These are phyloP conservation scores for Colletotrichum noveboracense DNA, from an alignment of 2,329 filamentous ascomycete species.

Conservation along the genomic window DNA sequence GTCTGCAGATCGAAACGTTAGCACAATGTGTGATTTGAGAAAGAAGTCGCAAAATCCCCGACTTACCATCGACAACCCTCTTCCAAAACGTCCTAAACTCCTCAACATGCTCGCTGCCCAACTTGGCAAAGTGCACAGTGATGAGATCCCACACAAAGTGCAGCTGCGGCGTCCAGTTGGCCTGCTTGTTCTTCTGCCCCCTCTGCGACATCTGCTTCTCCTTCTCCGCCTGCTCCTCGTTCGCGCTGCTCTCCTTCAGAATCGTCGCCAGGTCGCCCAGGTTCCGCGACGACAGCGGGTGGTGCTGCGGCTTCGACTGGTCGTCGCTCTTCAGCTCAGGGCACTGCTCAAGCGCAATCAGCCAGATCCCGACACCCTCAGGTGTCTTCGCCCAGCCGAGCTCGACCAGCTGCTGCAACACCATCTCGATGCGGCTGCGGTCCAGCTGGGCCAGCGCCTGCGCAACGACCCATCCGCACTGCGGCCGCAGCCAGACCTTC, in stretches of 20 bases:
- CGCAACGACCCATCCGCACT: constrained; percentile 84
- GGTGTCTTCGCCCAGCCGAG: constrained; percentile 79
- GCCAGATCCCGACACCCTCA: constrained; percentile 89
- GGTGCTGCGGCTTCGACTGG: constrained; percentile 76
- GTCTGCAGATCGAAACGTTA: constrained; percentile 52
- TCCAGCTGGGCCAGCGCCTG: constrained; percentile 71
- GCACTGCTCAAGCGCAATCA: constrained; percentile 70
- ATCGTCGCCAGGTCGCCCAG: constrained; percentile 74
- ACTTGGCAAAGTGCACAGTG: constrained; percentile 57
- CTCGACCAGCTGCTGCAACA: constrained; percentile 65
- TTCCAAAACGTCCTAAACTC: constrained; percentile 83
- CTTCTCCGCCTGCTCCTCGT: constrained; percentile 51
- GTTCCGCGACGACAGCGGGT: constrained; percentile 75
- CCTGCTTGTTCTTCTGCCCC: constrained; percentile 59
- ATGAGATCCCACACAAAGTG: constrained; percentile 90
- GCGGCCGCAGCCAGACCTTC: constrained; percentile 88
- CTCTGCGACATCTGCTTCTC: constrained; percentile 33
- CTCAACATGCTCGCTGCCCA: constrained; percentile 39
- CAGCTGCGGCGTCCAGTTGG: constrained; percentile 79
- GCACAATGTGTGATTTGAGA: neutral
- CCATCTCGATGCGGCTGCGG: constrained; percentile 48
- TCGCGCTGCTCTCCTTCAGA: constrained; percentile 75
- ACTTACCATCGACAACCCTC: constrained; percentile 82
- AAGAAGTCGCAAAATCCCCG: neutral
- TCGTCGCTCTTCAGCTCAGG: constrained; percentile 55